Evolutionary conservation across 257 asterid species (phyloP), one percentile per base, ranked within the genome.

Genomic region (Cynanchum wilfordii): DNA sequence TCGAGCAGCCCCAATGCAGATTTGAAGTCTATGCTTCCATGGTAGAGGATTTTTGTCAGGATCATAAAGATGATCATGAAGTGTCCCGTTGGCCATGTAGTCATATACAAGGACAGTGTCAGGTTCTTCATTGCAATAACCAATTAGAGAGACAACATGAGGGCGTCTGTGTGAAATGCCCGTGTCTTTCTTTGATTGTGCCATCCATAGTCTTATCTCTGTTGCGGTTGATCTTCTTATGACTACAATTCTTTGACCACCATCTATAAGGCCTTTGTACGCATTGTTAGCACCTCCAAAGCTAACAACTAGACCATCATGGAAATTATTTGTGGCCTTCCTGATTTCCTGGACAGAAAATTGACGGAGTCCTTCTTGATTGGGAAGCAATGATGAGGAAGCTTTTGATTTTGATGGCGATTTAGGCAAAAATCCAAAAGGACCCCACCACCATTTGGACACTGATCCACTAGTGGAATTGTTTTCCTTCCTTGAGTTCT

Each of bases 11-110:
- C 87, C 89, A 57, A 86, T 84, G 84, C 91, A 80, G 84, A 89
- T 86, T 78, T 87, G 84, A 72, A 89, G 93, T 77, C 93, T 86
- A 67, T 49, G 79, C 78, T 78, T 89, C 93, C 91, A 87, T 49
- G 91, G 81, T 75, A 89, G 86, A 75, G 89, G 89, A 76, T 80
- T 80, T 76, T 64, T 82, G 29, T 76, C 75, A 75, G 86, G 82
- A 44, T 87, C 87, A 75, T 81, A 89, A 51, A 89, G 86, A 72
- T 87, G 84, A 62, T 87, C 89, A 13, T 84, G 84, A 70, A 89
- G 86, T 66, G 87, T 86, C 70, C 89, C 90, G 7, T 86, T 83
- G 54, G 59, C 82, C 79, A 77, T 78, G 77, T 86, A 80, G 54
- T 82, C 84, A 55, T 89, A 86, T 45, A 87, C 81, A 60, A 89